Base-by-base conservation (phyloP, 2,329 filamentous ascomycete genomes). In the Immersiporthe knoxdaviesiana region DNA sequence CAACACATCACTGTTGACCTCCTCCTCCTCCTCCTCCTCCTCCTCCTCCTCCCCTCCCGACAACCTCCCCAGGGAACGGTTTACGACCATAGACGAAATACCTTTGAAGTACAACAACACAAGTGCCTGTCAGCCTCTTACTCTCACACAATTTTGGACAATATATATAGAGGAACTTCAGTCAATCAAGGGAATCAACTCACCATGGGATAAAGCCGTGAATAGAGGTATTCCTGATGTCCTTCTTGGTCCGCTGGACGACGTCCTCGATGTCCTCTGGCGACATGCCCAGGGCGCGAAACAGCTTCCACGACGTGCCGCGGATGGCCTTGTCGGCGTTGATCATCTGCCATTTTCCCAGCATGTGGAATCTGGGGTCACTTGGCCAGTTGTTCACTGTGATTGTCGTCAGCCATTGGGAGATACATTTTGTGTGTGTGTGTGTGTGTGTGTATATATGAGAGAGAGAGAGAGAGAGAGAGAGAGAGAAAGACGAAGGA, bases 321-420 rank as follows among this genome's bases (percentile, higher is more conserved):
- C 75, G 72, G 47, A 77, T 44, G n/a, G 74, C 76, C 11, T 73
- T 72, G 54, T 72, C 68, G n/a, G 76, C 74, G 65, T 77, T 78
- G 8, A 72, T 73, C 73, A 76, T 73, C 32, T 75, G 72, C 76
- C 75, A 77, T 30, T 71, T 67, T 11, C 77, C 76, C 21, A 77
- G 68, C 21, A 74, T 72, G 75, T 78, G 59, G 72, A 70, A 27
- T 72, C 74, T 32, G 69, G 70, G 30, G 35, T 68, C 76, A 72
- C 56, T 74, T 72, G 77, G 74, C 76, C 77, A 79, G 2, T 75
- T 71, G 63, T 78, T 78, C 63, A 74, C 76, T 24, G 75, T 73
- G 37, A 75, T 72, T 10, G 73, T 73, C 1, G 62, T 65, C n/a
- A 44, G 52, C 47, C 32, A n/a, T 60, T 21, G 10, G 21, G 35